Evolutionary conservation across 208 protist genomes (phyloP).

Genomic region (Trypanosoma mega): DNA sequence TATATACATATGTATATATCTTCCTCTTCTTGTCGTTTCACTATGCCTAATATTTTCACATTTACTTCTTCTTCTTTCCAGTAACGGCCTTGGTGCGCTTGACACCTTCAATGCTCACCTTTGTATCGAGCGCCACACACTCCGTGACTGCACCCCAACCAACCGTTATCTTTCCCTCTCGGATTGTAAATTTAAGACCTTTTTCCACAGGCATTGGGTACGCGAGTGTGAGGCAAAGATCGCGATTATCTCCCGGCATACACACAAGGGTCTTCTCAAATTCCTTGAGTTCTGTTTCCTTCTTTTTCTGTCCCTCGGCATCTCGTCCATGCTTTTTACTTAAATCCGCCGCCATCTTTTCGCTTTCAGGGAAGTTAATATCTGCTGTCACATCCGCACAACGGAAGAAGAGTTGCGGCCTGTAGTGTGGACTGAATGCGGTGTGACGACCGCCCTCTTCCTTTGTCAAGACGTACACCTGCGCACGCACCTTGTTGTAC

Average conservation of each 20-base stretch:
- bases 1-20: too few species aligned
- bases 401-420: conserved; percentile 98
- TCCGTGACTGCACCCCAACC: conserved; percentile 97
- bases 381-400: conserved; percentile 97
- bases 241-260: conserved; percentile 98
- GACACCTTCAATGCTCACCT: conserved; percentile 84
- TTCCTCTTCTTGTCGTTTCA: not conserved
- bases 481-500: conserved; percentile 93
- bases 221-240: conserved; percentile 93
- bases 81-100: conserved; percentile 29
- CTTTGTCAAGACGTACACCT: conserved; percentile 98
- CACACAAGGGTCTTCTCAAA: conserved; percentile 93
- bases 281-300: conserved; percentile 76
- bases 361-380: conserved; percentile 92
- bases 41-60: conserved; percentile 21
- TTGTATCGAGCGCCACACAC: conserved; percentile 84
- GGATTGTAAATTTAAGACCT: conserved; percentile 97
- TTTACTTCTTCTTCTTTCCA: conserved; percentile 37
- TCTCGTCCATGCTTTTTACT: conserved; percentile 82
- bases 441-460: conserved; percentile 99
- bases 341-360: conserved; percentile 67
- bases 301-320: conserved; percentile 80
- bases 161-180: conserved; percentile 98
- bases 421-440: conserved; percentile 96
- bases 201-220: conserved; percentile 92